Base-by-base conservation (phyloP, 805 yeast genomes). In the Candida germanica region DNA sequence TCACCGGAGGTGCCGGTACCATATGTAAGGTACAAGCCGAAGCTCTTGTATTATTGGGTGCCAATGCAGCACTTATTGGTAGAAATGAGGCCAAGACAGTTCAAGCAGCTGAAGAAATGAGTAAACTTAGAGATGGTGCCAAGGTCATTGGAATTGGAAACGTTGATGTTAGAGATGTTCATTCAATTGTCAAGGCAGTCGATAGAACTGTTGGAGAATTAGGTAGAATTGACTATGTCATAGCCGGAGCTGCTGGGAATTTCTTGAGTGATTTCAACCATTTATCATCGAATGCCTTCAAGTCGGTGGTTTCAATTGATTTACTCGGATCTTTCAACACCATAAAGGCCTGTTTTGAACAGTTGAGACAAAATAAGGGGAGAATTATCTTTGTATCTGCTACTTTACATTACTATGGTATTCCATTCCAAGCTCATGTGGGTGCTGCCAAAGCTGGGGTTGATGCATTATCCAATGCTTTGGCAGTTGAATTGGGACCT, bases 1-100 rank as follows among this genome's bases (percentile, higher is more conserved):
- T 87, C 35, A 91, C 98, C 1, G 98, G 98, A 5, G 97, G 97
- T 10, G 93, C 97, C 2, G 97, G 97, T 9, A 79, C 95, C n/a
- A 89, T 91, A 37, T 89, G 97, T 59, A 69, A 93, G 31, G 91
- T 84, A 5, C 97, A 89, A 58, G 77, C 84, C 0, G 95, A 86
- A 56, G 95, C 95, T 0, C 46, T 91, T 61, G 83, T 87, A 3
- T 61, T 77, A 12, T 64, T 91, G 8, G 98, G 98, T 4, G 93
- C 96, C 36, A 70, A 86, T 51, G 95, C 94, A 11, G 85, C 85
- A 4, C 83, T 91, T 29, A 58, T 91, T 19, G 96, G 98, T 3
- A 75, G 97, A 53, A 81, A 82, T 50, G 64, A 54, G 20, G 75
- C 68, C 29, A 83, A 81, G 48, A 85, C 96, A 0, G 71, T 66